Base-by-base conservation (phyloP, 495 filamentous ascomycete species). In the Jackrogersella multiformis region DNA sequence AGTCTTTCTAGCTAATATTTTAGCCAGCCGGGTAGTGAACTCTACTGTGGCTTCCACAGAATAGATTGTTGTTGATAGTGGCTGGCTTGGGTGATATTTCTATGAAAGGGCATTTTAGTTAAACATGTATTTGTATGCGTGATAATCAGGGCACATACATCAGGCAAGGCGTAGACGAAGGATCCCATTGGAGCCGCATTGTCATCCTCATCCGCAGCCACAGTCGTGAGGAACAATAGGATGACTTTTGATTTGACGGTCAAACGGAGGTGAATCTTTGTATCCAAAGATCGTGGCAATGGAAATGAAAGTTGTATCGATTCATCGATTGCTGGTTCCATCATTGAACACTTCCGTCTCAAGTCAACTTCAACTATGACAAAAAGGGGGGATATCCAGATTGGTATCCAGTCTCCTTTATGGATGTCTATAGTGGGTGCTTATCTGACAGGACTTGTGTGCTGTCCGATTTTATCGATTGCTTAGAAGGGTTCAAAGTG, bases 151-250 rank as follows among this genome's bases (percentile, higher is more conserved):
- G 2, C 16, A 79, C 85, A 71, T 79, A 97, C 93, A 78, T 96
- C 90, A 23, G 94, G 94, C 75, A 97, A 86, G 18, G 95, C 90
- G 75, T 96, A 97, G 42, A 98, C 90, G 74, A 98, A 95, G 59
- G 91, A 94, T 7, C 91, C 91, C 61, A 94, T 76, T 0, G 87
- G 74, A n/a, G 84, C 79, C 2, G 80, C 74, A 13, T 79, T 71
- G 10, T 79, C 74, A 4, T 79, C 77, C 35, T 88, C 85, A 2
- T 90, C 90, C 18, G 86, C 79, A 2, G 85, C 81, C 5, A 88
- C 85, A 0, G 90, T 93, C 0, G 92, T 90, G 39, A 97, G 77
- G 72, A 97, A 94, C 4, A 96, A 78, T 34, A 90, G 80, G 10
- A 90, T 77, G 21, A 87, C 90, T 58, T 88, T 88, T 1, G 82